phyloP scores from a whole-genome alignment of 495 filamentous ascomycete genomes.

The Gamarada debralockiae region DNA sequence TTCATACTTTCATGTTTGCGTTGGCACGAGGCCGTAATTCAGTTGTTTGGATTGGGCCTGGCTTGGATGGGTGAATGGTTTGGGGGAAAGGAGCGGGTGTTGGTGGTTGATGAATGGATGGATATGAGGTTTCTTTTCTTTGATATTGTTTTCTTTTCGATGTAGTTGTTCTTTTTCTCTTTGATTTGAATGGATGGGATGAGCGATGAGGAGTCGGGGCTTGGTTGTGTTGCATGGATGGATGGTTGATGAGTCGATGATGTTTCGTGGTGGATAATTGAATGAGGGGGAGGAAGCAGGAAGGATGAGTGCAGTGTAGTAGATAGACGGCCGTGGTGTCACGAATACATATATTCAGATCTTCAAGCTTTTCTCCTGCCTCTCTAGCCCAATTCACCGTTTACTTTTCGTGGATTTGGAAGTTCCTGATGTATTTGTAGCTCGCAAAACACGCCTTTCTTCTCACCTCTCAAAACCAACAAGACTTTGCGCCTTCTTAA shows the following conservation, averaged over 20 bases:
- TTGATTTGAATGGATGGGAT: constrained; percentile 29
- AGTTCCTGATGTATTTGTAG: too few relatives aligned
- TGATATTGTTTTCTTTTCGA: background rate
- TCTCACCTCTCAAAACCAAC: too few relatives aligned
- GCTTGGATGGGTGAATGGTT: background rate
- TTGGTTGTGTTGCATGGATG: too few relatives aligned
- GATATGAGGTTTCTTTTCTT: background rate
- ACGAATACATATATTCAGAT: background rate
- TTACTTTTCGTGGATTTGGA: too few relatives aligned
- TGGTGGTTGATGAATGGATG: too few relatives aligned
- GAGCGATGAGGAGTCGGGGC: too few relatives aligned
- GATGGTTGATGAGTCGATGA: constrained; percentile 33
- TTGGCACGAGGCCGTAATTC: background rate
- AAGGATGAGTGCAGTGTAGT: constrained; percentile 4
- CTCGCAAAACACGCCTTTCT: too few relatives aligned
- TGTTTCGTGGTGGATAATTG: background rate
- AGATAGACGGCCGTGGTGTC: background rate
- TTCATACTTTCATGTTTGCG: background rate
- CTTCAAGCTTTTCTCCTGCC: too few relatives aligned
- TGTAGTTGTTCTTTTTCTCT: constrained; percentile 26
- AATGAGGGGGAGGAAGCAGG: background rate
- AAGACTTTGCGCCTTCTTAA: too few relatives aligned
- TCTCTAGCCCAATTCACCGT: too few relatives aligned
- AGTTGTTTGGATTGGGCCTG: background rate
- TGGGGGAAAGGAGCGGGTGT: too few relatives aligned